These are phyloP conservation scores for Crithidia expoeki DNA, from an alignment of 208 protist genomes.

Conservation along the genomic window DNA sequence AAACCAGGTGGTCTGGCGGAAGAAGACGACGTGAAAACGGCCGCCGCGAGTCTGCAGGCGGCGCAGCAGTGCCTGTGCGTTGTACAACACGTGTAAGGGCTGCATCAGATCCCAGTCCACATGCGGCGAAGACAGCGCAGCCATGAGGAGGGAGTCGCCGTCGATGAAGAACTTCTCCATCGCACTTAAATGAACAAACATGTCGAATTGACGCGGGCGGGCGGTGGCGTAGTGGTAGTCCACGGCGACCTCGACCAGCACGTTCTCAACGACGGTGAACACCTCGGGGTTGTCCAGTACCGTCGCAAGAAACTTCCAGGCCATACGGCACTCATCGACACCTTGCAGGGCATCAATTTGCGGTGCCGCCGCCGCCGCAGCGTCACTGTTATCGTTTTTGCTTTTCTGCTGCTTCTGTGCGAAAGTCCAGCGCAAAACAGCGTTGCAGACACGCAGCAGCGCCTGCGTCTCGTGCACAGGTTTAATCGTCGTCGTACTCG, in stretches of 20 bases:
- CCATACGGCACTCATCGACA: constrained; percentile 70
- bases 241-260: constrained; percentile 52
- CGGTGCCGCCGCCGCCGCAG: constrained; percentile 6
- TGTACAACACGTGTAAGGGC: constrained; percentile 86
- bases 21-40: constrained; percentile 89
- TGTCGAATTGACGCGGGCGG: constrained; percentile 87
- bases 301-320: constrained; percentile 81
- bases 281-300: constrained; percentile 28
- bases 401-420: constrained; percentile 39
- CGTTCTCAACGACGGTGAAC: constrained; percentile 45
- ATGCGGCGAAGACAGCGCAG: constrained; percentile 67
- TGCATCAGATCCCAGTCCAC: constrained; percentile 91
- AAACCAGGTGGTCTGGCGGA: constrained; percentile 71
- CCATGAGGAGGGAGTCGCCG: constrained; percentile 89
- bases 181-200: constrained; percentile 90
- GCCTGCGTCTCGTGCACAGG: constrained; percentile 33
- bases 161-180: constrained; percentile 93
- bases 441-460: constrained; percentile 36
- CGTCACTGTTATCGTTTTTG: no score
- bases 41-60: constrained; percentile 73
- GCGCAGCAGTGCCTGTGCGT: constrained; percentile 80
- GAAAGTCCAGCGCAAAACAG: constrained; percentile 39
- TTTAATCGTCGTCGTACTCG: constrained; percentile 27
- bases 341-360: constrained; percentile 49
- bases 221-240: constrained; percentile 81